These are phyloP conservation scores for Salvia hispanica DNA, from an alignment of 257 asterid genomes.

Conservation along the genomic window DNA sequence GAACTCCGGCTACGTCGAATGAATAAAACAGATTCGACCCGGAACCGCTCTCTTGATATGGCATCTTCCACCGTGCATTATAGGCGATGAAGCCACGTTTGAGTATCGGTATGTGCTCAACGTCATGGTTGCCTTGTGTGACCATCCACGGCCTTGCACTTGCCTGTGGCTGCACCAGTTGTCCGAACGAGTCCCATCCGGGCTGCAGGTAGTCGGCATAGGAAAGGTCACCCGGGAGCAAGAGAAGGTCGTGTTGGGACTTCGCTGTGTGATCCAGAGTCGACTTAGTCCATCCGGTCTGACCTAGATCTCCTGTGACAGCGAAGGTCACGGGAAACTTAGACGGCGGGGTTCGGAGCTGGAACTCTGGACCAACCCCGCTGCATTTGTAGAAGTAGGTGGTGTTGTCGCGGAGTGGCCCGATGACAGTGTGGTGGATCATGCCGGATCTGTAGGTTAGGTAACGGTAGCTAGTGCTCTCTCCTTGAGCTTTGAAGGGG, in stretches of 20 bases:
- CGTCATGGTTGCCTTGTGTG: slow-evolving; percentile 89
- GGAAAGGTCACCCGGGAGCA: slow-evolving; percentile 91
- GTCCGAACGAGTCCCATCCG: slow-evolving; percentile 88
- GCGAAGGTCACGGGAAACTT: slow-evolving; percentile 70
- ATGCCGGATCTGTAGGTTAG: slow-evolving; percentile 67
- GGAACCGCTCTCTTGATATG: slow-evolving; percentile 80
- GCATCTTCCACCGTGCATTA: slow-evolving; percentile 97
- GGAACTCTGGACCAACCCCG: slow-evolving; percentile 70
- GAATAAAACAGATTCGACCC: slow-evolving; percentile 82
- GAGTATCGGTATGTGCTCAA: slow-evolving; percentile 61
- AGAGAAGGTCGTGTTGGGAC: slow-evolving; percentile 67
- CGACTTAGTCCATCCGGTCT: slow-evolving; percentile 86
- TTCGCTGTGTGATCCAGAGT: slow-evolving; percentile 69
- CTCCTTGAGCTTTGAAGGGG: slow-evolving; percentile 55
- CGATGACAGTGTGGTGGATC: slow-evolving; percentile 84
- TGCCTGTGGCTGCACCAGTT: slow-evolving; percentile 86
- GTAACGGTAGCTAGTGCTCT: slow-evolving; percentile 63
- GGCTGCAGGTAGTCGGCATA: slow-evolving; percentile 77
- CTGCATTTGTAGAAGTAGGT: slow-evolving; percentile 77
- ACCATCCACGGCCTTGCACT: slow-evolving; percentile 98
- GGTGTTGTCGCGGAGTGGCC: slow-evolving; percentile 65
- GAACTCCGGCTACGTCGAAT: slow-evolving; percentile 83
- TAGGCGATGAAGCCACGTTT: slow-evolving; percentile 54
- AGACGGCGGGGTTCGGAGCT: slow-evolving; percentile 79
- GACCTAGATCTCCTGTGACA: slow-evolving; percentile 90